Conservation (phyloP, 2,329 filamentous ascomycete genomes). For the Fusarium longipes region DNA sequence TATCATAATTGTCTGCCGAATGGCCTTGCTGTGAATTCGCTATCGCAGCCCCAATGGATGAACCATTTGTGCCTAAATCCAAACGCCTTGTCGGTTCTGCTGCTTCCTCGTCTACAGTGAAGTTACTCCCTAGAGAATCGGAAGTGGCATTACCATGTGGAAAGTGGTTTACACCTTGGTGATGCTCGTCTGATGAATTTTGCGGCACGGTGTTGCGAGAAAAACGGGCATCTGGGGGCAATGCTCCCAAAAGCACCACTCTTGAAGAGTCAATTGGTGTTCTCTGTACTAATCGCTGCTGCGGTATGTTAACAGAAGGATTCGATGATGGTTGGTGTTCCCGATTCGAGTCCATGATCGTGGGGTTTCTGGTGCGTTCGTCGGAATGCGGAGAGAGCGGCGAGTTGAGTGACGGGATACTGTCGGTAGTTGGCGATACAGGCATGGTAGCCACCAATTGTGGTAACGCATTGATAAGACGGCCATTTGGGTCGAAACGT, state of each 20-base stretch:
- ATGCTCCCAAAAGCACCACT: constrained; percentile 65
- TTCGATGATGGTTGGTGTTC: constrained; percentile 9
- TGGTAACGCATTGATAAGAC: constrained; percentile 55
- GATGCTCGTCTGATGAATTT: constrained; percentile 6
- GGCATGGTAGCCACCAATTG: constrained; percentile 53
- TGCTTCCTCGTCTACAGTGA: constrained; percentile 64
- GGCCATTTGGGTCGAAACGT: constrained; percentile 56
- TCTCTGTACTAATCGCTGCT: constrained; percentile 53
- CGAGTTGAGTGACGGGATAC: constrained; percentile 30
- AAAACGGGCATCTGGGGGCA: constrained; percentile 60
- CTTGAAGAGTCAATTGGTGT: constrained; percentile 64
- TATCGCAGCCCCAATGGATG: background rate
- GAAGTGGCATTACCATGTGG: constrained; percentile 28
- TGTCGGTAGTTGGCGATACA: constrained; percentile 29
- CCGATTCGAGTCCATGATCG: constrained; percentile 17
- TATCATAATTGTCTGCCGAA: constrained; percentile 15
- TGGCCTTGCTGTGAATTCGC: background rate
- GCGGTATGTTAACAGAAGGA: background rate
- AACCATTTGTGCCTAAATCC: constrained; percentile 24
- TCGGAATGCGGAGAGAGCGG: constrained; percentile 28
- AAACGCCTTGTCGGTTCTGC: constrained; percentile 46
- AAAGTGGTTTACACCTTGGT: background rate
- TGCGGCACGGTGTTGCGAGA: constrained; percentile 32
- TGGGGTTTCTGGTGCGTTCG: constrained; percentile 20
- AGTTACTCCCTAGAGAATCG: constrained; percentile 67